Base-by-base conservation (phyloP, 2,329 filamentous ascomycete genomes). In the Arthroderma sp. region DNA sequence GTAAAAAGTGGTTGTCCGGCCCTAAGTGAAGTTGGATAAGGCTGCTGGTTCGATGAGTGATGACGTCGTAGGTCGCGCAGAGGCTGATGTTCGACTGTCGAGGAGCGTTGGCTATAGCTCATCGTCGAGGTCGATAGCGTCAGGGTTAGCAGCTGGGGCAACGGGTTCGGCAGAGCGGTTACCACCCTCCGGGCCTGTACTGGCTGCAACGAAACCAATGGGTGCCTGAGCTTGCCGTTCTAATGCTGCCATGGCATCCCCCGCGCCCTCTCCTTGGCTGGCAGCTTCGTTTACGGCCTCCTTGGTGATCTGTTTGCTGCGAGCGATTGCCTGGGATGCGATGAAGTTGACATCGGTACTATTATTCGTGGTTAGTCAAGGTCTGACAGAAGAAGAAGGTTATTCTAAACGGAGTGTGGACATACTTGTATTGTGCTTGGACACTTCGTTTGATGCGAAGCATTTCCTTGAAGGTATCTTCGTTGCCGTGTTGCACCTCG, bases 401-500 rank as follows among this genome's bases (percentile, higher is more conserved):
- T 35, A 2, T 3, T 31, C 15, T 43, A 19, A 43, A 21, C 4
- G n/a, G 39, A 52, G 49, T 47, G 19, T 47, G 38, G 49, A 73
- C 77, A 67, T 79, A 82, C 80, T 97, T 97, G 79, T 94, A 98
- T 75, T 96, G 88, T 56, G 93, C 91, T 72, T 96, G 90, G 11
- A 98, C 93, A 72, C 89, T 95, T 69, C 93, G 80, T 79, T 97
- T 98, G 77, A 98, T 90, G 31, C 93, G 85, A 61, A 97, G 79
- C 93, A 98, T 98, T 71, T 98, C 93, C 76, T 95, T 96, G 79
- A 94, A 98, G 0, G 94, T 98, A 71, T 98, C 93, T 71, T 98
- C 94, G 73, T 98, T 98, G 63, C 93, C 93, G 68, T 98, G 93
- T 70, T 94, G 87, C 21, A 97, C 90, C 73, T 98, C 94, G 71